These are phyloP conservation scores for Paraconiothyrium brasiliense DNA, from an alignment of 2,329 filamentous ascomycete species.

Conservation along the genomic window DNA sequence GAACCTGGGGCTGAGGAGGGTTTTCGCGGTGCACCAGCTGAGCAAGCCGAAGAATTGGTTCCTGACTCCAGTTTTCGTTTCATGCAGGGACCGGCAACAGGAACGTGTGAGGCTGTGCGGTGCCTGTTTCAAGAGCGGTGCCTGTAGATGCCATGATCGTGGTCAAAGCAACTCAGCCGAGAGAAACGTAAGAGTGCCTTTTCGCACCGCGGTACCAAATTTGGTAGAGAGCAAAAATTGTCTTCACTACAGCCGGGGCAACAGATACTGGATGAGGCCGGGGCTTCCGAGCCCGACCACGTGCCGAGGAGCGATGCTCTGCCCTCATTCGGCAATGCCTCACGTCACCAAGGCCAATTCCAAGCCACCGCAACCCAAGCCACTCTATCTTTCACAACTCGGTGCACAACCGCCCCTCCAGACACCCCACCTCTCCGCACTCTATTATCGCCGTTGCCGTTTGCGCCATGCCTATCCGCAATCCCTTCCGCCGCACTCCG, in stretches of 20 bases:
- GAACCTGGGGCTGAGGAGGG: conserved; percentile 22
- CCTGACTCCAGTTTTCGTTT: conserved; percentile 32
- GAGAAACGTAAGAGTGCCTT: not conserved
- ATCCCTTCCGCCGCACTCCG: conserved; percentile 51
- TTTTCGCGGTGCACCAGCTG: conserved; percentile 9
- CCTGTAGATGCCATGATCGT: not conserved
- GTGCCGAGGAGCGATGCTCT: conserved; percentile 3
- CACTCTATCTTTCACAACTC: conserved; percentile 13
- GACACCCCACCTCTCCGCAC: conserved; percentile 30
- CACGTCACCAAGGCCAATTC: conserved; percentile 5
- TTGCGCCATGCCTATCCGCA: conserved; percentile 52
- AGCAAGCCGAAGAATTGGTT: conserved; percentile 23
- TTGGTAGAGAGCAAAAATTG: not conserved
- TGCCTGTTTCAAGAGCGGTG: conserved; percentile 23
- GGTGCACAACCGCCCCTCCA: conserved; percentile 24
- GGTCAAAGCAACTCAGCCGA: conserved; percentile 7
- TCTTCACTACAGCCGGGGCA: conserved; percentile 8
- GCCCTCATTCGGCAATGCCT: conserved; percentile 8
- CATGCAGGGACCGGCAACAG: conserved; percentile 38
- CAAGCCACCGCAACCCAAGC: conserved; percentile 10
- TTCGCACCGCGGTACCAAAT: not conserved
- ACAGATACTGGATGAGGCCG: not conserved
- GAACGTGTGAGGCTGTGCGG: conserved; percentile 16
- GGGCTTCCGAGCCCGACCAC: conserved; percentile 8
- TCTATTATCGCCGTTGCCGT: conserved; percentile 25